Conservation (phyloP, 805 yeast genomes). For the Schwanniomyces polymorphus region DNA sequence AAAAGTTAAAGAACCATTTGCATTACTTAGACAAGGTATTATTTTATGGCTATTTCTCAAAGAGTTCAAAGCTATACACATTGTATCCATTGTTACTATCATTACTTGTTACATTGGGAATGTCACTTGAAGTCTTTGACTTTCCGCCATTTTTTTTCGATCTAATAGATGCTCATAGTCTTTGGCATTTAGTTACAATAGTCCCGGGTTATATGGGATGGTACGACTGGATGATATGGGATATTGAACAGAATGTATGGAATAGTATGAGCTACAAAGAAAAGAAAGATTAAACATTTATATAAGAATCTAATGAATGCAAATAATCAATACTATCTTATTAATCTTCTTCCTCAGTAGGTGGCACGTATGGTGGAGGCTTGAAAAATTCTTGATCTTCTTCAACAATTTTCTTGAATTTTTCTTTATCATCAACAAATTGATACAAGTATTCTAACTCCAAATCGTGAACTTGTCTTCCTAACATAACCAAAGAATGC, state of each 20-base stretch:
- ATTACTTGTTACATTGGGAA: conserved; percentile 59
- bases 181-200: conserved; percentile 92
- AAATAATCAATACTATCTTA: conserved; percentile 8
- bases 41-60: conserved; percentile 28
- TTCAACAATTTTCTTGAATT: conserved; percentile 47
- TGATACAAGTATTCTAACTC: conserved; percentile 83
- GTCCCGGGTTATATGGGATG: conserved; percentile 37
- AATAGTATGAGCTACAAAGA: conserved; percentile 8
- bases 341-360: conserved; percentile 26
- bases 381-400: conserved; percentile 69
- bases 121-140: conserved; percentile 90
- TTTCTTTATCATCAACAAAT: conserved; percentile 63
- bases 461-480: conserved; percentile 91
- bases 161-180: conserved; percentile 85
- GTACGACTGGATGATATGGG: conserved; percentile 50
- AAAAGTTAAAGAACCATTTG: conserved; percentile 21
- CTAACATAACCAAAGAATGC: conserved; percentile 87
- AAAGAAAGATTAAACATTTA: conserved; percentile 9
- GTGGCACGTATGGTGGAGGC: conserved; percentile 67
- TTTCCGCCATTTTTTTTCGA: conserved; percentile 67
- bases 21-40: conserved; percentile 25
- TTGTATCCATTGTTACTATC: conserved; percentile 39
- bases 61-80: conserved; percentile 37
- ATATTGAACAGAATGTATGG: conserved; percentile 31
- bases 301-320: not conserved